Percentiles rank a stretch among this genome's conserved stretches.
Conservation (phyloP, 495 filamentous ascomycete species). For the Penicillium cinerascens region DNA sequence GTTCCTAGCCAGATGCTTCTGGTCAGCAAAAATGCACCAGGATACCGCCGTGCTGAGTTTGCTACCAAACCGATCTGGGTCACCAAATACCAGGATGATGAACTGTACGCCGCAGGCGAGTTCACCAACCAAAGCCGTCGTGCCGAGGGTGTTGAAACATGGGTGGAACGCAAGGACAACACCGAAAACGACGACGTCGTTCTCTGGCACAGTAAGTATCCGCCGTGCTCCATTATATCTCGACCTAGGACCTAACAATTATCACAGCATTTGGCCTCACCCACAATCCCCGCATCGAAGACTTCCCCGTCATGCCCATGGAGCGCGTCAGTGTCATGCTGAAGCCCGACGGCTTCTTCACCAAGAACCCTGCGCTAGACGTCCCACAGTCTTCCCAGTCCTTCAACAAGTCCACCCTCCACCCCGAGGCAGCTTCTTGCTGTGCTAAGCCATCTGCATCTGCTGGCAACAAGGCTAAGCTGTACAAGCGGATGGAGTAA, state of each 20-base stretch:
- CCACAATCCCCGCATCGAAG: slow-evolving; percentile 56
- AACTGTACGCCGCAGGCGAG: slow-evolving; percentile 76
- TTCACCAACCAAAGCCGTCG: slow-evolving; percentile 83
- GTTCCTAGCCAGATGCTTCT: slow-evolving; percentile 79
- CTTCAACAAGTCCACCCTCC: slow-evolving; percentile 42
- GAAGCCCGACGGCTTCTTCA: slow-evolving; percentile 72
- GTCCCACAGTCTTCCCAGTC: slow-evolving; percentile 53
- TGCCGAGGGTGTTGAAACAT: slow-evolving; percentile 55
- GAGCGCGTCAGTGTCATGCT: slow-evolving; percentile 63
- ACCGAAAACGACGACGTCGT: slow-evolving; percentile 54
- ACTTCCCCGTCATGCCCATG: slow-evolving; percentile 64
- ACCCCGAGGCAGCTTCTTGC: slow-evolving; percentile 21
- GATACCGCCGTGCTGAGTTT: slow-evolving; percentile 76
- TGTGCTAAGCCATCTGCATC: slow-evolving; percentile 24
- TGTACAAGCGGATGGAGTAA: slow-evolving; percentile 38
- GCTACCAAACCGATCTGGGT: slow-evolving; percentile 80
- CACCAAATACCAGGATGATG: slow-evolving; percentile 70
- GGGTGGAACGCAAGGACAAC: slow-evolving; percentile 49
- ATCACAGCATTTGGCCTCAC: slow-evolving; percentile 56
- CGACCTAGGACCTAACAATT: background rate
- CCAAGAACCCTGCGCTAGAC: slow-evolving; percentile 69
- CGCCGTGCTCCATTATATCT: background rate
- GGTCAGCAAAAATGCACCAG: slow-evolving; percentile 61
- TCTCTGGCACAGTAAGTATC: slow-evolving; percentile 49
- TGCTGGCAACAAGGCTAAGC: slow-evolving; percentile 29